A percentile compares a stretch with the other conserved stretches of the same genome.
phyloP scores from a whole-genome alignment of 331 rosid species.

The Ulmus americana region DNA sequence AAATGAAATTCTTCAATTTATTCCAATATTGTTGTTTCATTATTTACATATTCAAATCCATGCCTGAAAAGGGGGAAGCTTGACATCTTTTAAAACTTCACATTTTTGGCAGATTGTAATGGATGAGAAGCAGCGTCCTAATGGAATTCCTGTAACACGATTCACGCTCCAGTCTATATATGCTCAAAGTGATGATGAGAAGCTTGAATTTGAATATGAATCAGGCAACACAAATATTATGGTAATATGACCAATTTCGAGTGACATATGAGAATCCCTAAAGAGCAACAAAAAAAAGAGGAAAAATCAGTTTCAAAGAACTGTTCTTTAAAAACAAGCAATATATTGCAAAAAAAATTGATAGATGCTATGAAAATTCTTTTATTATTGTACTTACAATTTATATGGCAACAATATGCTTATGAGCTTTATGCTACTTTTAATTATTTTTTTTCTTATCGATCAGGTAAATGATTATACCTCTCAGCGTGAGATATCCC shows the following conservation, averaged over 20 bases:
- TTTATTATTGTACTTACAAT: background rate
- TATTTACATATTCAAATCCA: background rate
- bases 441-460: slow-evolving; percentile 10
- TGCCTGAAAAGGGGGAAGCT: slow-evolving; percentile 9
- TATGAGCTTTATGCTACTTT: background rate
- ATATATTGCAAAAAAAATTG: background rate
- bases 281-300: background rate
- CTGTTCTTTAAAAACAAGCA: background rate
- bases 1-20: too few relatives aligned
- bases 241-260: slow-evolving; percentile 45
- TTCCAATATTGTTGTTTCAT: background rate
- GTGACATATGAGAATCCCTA: background rate
- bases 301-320: background rate
- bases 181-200: slow-evolving; percentile 87
- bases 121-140: slow-evolving; percentile 90
- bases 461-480: slow-evolving; percentile 68
- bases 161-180: slow-evolving; percentile 84
- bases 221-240: slow-evolving; percentile 83
- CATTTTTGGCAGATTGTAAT: slow-evolving; percentile 70
- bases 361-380: background rate
- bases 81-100: slow-evolving; percentile 5
- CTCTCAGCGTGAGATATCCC: slow-evolving; percentile 78
- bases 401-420: background rate
- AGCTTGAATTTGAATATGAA: slow-evolving; percentile 95
- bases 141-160: slow-evolving; percentile 85